Evolutionary conservation across 768 basidiomycete genomes (phyloP), one percentile per base, ranked within the genome.

Genomic region (Pisolithus albus): DNA sequence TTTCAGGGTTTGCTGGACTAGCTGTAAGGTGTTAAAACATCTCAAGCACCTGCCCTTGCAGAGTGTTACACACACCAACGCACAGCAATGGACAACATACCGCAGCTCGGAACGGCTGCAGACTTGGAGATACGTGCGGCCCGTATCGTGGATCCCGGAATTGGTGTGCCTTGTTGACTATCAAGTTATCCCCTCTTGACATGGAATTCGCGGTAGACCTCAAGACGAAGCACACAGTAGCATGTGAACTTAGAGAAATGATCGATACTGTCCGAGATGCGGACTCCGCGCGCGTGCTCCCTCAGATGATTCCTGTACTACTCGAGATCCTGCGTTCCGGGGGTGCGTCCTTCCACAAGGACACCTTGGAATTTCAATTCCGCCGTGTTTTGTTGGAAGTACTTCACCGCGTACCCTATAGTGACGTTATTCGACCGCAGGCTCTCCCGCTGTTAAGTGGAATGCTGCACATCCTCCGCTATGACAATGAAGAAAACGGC

Each of bases 401-500:
- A 47, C 71, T 98, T 26, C 88, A 93, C 68, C 86, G 93, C 39
- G 76, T 97, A 11, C 90, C 92, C 0, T 78, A 84, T 38, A 81
- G 80, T 49, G 96, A 98, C 49, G 72, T 78, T n/a, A 73, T 93
- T 19, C 80, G 87, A 38, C 75, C 78, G 47, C 84, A 88, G 56
- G 76, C 82, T 16, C 70, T 76, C 13, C 64, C 77, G 2, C 79
- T 98, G 42, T 87, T 88, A 65, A 76, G 75, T 50, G 84, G 91
- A 48, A 83, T 96, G 82, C 76, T 97, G 36, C 77, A 90, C 55
- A 74, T 92, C 48, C 76, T 98, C 28, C 84, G 87, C 23, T 73
- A 80, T 57, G 96, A 99, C 72, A 97, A 96, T 64, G 96, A 99
- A 70, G 96, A 99, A 65, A 94, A 93, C 62, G 96, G 90, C 2